phyloP scores from a whole-genome alignment of 2,329 filamentous ascomycete genomes.

The Chrysoporthe cubensis region DNA sequence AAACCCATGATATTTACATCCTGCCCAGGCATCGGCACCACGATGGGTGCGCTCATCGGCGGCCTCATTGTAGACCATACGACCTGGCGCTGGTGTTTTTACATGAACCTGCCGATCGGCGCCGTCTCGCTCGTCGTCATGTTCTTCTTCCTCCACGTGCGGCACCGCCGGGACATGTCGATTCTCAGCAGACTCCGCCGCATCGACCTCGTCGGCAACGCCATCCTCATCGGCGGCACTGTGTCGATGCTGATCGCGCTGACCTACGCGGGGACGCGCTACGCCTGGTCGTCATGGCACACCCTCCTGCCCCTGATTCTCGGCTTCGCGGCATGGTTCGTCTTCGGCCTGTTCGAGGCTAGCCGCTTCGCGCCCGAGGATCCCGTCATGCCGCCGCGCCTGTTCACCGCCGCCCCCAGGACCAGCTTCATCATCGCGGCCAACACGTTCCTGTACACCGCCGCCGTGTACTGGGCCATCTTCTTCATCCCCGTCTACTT shows the following conservation, averaged over 20 bases:
- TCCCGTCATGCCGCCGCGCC: conserved; percentile 43
- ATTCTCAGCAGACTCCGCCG: too few species aligned
- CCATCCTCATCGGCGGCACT: too few species aligned
- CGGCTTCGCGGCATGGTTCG: conserved; percentile 40
- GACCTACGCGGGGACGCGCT: too few species aligned
- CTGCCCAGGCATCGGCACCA: conserved; percentile 35
- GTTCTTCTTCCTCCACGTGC: too few species aligned
- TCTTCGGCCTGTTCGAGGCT: conserved; percentile 41
- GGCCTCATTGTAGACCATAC: conserved; percentile 29
- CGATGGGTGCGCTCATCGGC: conserved; percentile 37
- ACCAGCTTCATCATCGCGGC: conserved; percentile 38
- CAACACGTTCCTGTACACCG: conserved; percentile 40
- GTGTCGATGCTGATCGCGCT: too few species aligned
- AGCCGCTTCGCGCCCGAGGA: conserved; percentile 27
- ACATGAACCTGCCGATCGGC: conserved; percentile 31
- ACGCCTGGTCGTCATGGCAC: too few species aligned
- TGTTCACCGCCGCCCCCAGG: conserved; percentile 44
- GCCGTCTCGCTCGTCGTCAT: too few species aligned
- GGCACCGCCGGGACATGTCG: too few species aligned
- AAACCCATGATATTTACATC: too few species aligned
- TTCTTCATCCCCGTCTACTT: conserved; percentile 48
- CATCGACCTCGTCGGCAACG: too few species aligned
- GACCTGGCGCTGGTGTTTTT: conserved; percentile 47
- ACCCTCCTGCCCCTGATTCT: conserved; percentile 28
- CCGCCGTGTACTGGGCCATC: conserved; percentile 39